Percentiles rank a stretch among this genome's conserved stretches.
Evolutionary conservation across 78 protist species (phyloP).

Genomic region (Cavenderia fasciculata): DNA sequence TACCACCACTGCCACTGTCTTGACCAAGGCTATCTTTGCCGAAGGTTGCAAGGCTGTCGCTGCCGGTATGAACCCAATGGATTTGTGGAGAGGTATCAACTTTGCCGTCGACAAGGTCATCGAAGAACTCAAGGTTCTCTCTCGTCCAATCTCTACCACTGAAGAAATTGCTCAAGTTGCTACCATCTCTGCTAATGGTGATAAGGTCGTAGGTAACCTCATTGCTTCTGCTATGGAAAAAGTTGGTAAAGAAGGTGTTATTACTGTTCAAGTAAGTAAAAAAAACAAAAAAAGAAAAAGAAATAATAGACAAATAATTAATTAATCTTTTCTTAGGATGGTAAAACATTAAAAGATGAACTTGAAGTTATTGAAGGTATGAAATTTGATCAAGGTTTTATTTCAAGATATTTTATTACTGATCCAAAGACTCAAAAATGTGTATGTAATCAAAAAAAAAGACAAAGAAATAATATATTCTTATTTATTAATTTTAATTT

Average conservation of each 20-base stretch:
- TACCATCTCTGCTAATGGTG: constrained; percentile 99
- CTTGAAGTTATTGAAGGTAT: constrained; percentile 98
- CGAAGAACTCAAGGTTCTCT: constrained; percentile 79
- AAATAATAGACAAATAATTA: background rate
- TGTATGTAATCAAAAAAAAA: constrained; percentile 14
- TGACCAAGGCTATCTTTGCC: constrained; percentile 95
- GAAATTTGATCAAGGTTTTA: constrained; percentile 98
- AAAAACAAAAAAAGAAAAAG: background rate
- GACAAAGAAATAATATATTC: background rate
- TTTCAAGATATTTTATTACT: constrained; percentile 97
- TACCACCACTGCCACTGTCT: constrained; percentile 99
- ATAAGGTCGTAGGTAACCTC: constrained; percentile 95
- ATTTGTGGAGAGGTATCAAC: constrained; percentile 97
- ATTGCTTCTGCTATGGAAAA: constrained; percentile 98
- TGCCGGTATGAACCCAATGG: constrained; percentile 99
- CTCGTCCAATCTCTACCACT: constrained; percentile 93
- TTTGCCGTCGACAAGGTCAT: constrained; percentile 91
- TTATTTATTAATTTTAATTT: background rate
- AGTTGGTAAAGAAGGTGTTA: constrained; percentile 99
- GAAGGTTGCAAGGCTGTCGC: constrained; percentile 98
- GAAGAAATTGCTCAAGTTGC: constrained; percentile 98
- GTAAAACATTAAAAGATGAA: constrained; percentile 96
- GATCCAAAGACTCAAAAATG: constrained; percentile 89
- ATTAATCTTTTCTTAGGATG: constrained; percentile 86
- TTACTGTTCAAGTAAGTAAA: constrained; percentile 92